A percentile compares a stretch with the other conserved stretches of the same genome.
Evolutionary conservation across 331 rosid genomes (phyloP).

Genomic region (Pyracantha coccinea): DNA sequence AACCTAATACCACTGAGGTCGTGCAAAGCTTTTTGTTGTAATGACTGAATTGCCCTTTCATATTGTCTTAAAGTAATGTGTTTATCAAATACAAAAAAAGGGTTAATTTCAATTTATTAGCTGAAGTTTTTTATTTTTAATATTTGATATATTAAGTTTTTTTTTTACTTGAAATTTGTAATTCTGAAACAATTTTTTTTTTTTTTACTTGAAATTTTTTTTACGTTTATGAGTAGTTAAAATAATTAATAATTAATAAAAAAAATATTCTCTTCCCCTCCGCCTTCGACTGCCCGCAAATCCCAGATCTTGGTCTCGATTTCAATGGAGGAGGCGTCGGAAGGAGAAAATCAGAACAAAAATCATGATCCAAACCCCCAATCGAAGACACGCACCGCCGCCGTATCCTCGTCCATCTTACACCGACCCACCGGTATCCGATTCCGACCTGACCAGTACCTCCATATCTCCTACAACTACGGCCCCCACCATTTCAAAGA

Average conservation of each 20-base stretch:
- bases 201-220: too few relatives aligned
- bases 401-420: constrained; percentile 22
- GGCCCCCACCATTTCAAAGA: constrained; percentile 64
- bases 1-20: background rate
- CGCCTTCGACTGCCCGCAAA: too few relatives aligned
- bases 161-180: too few relatives aligned
- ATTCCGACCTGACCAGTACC: constrained; percentile 49
- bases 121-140: too few relatives aligned
- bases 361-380: constrained; percentile 33
- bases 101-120: too few relatives aligned
- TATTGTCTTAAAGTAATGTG: background rate
- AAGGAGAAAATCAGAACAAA: constrained; percentile 45
- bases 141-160: too few relatives aligned
- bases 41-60: constrained; percentile 7
- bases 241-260: too few relatives aligned
- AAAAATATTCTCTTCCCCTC: too few relatives aligned
- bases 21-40: background rate
- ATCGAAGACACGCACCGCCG: constrained; percentile 15
- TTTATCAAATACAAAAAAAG: background rate
- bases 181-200: too few relatives aligned
- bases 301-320: constrained; percentile 44
- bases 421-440: constrained; percentile 32
- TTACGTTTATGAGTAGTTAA: too few relatives aligned
- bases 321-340: constrained; percentile 68
- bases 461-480: constrained; percentile 67